Percentiles rank a stretch among this genome's conserved stretches.
These are phyloP conservation scores for Metroxylon sagu DNA, from an alignment of 176 grass and related monocot genomes.

Conservation along the genomic window DNA sequence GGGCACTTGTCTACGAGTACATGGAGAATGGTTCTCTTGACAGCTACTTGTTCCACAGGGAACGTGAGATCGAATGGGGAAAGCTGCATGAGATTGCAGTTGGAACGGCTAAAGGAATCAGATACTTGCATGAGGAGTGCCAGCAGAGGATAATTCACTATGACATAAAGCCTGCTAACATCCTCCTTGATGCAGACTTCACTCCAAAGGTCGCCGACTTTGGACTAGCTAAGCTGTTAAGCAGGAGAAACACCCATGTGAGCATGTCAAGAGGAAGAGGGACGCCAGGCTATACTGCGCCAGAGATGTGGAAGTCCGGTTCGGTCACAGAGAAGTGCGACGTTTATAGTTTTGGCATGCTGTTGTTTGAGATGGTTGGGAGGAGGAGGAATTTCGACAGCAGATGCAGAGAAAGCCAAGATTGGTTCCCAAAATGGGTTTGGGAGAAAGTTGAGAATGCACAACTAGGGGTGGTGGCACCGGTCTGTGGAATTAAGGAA, in stretches of 20 bases:
- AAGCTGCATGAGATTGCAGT: conserved; percentile 6
- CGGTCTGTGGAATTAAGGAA: too few relatives aligned
- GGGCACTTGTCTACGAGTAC: neutral
- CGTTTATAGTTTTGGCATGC: conserved; percentile 9
- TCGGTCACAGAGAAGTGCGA: conserved; percentile 1
- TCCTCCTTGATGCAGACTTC: conserved; percentile 6
- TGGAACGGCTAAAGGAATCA: neutral
- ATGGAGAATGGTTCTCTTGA: conserved; percentile 3
- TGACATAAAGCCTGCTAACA: conserved; percentile 1
- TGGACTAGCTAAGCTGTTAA: conserved; percentile 2
- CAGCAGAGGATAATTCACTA: conserved; percentile 8
- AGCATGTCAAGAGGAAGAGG: neutral
- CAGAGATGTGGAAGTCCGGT: neutral
- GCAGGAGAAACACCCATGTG: neutral
- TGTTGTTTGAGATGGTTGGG: conserved; percentile 6
- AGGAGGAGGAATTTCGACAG: neutral
- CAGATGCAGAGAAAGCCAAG: too few relatives aligned
- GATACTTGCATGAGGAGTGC: conserved; percentile 9
- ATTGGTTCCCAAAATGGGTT: too few relatives aligned
- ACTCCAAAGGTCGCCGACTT: conserved; percentile 5
- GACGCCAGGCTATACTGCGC: conserved; percentile 1
- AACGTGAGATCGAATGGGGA: neutral
- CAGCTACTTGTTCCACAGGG: neutral
- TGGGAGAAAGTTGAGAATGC: too few relatives aligned
- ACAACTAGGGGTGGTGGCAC: too few relatives aligned